Evolutionary conservation across 345 rosid genomes (phyloP).

Genomic region (Linum lewisii): DNA sequence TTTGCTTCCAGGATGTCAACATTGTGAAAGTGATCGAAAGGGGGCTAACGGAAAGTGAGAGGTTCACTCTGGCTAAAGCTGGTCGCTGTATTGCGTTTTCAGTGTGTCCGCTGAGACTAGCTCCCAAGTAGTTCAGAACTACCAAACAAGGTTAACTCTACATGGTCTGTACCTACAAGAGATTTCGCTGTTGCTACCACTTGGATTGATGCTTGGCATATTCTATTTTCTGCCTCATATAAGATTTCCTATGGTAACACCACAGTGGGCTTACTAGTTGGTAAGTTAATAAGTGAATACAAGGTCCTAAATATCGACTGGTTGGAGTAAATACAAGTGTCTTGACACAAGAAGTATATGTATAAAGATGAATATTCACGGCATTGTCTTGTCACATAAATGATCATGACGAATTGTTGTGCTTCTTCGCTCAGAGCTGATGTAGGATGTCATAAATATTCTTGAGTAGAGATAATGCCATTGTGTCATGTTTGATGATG

Average conservation of each 20-base stretch:
- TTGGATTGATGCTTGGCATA: not conserved
- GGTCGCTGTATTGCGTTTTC: conserved; percentile 88
- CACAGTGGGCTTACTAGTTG: not conserved
- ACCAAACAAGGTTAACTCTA: not conserved
- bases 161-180: not conserved
- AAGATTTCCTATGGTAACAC: not conserved
- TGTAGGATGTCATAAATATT: no score
- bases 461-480: no score
- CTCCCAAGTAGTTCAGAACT: conserved; percentile 41
- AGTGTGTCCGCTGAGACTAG: conserved; percentile 65
- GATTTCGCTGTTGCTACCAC: not conserved
- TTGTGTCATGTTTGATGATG: no score
- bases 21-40: conserved; percentile 80
- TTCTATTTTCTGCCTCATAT: not conserved
- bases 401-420: no score
- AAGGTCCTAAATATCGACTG: no score
- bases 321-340: no score
- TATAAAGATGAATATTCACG: no score
- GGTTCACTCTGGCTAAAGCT: conserved; percentile 83
- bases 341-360: no score
- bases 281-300: no score
- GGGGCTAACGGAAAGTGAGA: conserved; percentile 75
- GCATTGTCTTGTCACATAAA: no score
- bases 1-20: conserved; percentile 74
- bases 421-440: no score